Base-by-base conservation (phyloP, 306 rosid genomes). In the Ormosia semicastrata region DNA sequence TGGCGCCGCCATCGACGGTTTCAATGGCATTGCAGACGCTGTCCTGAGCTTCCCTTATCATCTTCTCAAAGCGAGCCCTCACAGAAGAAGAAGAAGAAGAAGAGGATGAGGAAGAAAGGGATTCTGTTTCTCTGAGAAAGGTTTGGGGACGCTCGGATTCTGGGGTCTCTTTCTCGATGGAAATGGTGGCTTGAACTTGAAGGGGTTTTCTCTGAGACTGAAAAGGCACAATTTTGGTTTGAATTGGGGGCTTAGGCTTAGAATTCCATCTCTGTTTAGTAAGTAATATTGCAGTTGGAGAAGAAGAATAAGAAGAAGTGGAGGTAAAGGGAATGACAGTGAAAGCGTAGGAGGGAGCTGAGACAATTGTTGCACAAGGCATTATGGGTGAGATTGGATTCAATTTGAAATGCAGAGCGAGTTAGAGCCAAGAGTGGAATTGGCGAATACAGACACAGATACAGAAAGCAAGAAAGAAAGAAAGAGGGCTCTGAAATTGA, bases 31-130 rank as follows among this genome's bases (percentile, higher is more conserved):
- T 56, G 60, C 99, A 95, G 0, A 95, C 96, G 1, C 53, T 87
- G 67, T 95, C 98, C 84, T 95, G 99, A 33, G 98, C 96, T 15
- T 90, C 97, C 77, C 99, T 88, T 18, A 95, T 95, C 99, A 95
- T 95, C 84, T 93, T 95, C 93, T 95, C 99, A 49, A 95, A 95
- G 4, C 99, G 90, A 10, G 89, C 87, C 78, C 99, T 78, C 8
- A 95, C 91, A 0, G 98, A 87, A 5, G 67, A 60, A 1, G 66
- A 87, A 5, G 67, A 60, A 1, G 66, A 60, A 2, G 12, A 71
- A 12, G 66, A 36, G 1, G 86, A 84, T 12, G 66, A 32, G 1
- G 88, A 82, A 14, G 89, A 84, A 13, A 52, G 64, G 40, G 75
- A 50, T 57, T 91, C 95, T 4, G 85, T 75, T 24, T 87, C 89